Conservation (phyloP, 2,329 filamentous ascomycete genomes). For the Neoarthrinium moseri region DNA sequence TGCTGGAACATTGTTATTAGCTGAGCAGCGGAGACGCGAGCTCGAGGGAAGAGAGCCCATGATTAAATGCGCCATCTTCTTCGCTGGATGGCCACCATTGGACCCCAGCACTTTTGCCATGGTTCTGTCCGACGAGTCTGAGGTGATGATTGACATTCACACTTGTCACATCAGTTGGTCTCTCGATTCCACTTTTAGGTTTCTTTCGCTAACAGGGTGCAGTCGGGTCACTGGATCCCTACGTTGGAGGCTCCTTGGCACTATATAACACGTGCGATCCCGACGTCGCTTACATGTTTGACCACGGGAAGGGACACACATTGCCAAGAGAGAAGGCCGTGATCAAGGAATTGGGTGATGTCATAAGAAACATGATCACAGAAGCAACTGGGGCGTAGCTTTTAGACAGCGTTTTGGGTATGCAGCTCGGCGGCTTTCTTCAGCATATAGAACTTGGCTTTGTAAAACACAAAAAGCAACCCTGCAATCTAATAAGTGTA, state of each 20-base stretch:
- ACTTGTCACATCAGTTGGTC: constrained; percentile 50
- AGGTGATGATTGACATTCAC: constrained; percentile 48
- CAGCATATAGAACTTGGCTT: too few species aligned
- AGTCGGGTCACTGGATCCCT: constrained; percentile 58
- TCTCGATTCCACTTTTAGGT: neutral
- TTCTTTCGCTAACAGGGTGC: neutral
- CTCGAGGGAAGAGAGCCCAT: constrained; percentile 29
- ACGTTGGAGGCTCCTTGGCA: constrained; percentile 58
- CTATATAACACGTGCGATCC: constrained; percentile 62
- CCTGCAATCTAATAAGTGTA: too few species aligned
- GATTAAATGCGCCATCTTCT: constrained; percentile 49
- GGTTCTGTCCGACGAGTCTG: constrained; percentile 47
- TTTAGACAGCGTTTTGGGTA: too few species aligned
- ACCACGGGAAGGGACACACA: constrained; percentile 65
- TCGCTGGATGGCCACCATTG: constrained; percentile 53
- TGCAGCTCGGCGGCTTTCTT: too few species aligned
- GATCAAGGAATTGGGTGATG: constrained; percentile 44
- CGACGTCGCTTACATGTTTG: constrained; percentile 59
- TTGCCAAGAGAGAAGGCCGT: constrained; percentile 53
- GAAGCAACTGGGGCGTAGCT: constrained; percentile 16
- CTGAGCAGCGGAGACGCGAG: constrained; percentile 25
- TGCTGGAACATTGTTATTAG: constrained; percentile 26
- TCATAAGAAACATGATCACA: constrained; percentile 34
- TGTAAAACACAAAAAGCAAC: too few species aligned
- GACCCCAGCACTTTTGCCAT: constrained; percentile 40